phyloP scores from a whole-genome alignment of 257 asterid species.

The Lantana camara region DNA sequence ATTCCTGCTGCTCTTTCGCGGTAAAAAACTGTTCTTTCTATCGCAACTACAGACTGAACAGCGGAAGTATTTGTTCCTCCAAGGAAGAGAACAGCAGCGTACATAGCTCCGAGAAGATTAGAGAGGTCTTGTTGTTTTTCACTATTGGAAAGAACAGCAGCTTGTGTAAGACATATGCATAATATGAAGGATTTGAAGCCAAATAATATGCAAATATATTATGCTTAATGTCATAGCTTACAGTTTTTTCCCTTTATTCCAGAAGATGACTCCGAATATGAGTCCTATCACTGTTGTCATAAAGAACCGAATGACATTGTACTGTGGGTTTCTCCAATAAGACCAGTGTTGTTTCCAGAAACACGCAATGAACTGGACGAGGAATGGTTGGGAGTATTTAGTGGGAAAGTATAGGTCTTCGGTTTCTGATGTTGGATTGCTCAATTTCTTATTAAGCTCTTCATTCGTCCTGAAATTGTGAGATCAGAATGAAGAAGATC shows the following conservation, averaged over 20 bases:
- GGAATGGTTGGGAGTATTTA: slow-evolving; percentile 59
- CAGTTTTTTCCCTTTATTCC: slow-evolving; percentile 68
- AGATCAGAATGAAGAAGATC: neutral
- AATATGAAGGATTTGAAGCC: neutral
- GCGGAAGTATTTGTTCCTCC: slow-evolving; percentile 80
- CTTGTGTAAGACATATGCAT: neutral
- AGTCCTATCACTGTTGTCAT: slow-evolving; percentile 67
- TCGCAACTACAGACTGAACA: slow-evolving; percentile 75
- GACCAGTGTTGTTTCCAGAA: slow-evolving; percentile 78
- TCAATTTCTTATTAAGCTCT: slow-evolving; percentile 64
- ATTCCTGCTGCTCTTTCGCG: slow-evolving; percentile 89
- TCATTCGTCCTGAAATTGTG: slow-evolving; percentile 58
- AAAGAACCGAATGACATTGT: slow-evolving; percentile 63
- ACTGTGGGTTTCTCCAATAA: slow-evolving; percentile 78
- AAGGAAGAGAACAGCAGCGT: slow-evolving; percentile 77
- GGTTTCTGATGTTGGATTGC: slow-evolving; percentile 65
- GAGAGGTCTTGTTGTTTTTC: slow-evolving; percentile 66
- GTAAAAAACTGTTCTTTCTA: slow-evolving; percentile 81
- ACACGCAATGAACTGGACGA: slow-evolving; percentile 71
- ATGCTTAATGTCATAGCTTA: slow-evolving; percentile 33
- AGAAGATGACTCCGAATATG: slow-evolving; percentile 71
- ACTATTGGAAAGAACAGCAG: slow-evolving; percentile 33
- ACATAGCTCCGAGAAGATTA: slow-evolving; percentile 78
- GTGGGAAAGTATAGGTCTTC: slow-evolving; percentile 57
- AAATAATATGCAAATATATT: neutral